phyloP scores from a whole-genome alignment of 768 basidiomycete species.

The Leccinum uliginosum region DNA sequence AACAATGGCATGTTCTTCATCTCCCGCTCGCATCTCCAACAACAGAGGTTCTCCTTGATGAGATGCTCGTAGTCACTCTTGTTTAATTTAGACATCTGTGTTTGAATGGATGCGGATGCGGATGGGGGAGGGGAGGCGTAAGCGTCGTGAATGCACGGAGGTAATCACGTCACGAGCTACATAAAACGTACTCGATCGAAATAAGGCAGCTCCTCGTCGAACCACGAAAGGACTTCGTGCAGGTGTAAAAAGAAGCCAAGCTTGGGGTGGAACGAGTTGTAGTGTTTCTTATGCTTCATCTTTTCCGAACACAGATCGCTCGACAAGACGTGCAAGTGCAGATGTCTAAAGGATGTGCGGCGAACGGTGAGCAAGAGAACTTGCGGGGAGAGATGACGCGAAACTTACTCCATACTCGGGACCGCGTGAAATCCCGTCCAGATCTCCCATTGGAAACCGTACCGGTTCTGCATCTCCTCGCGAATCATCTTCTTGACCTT shows the following conservation, averaged over 20 bases:
- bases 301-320: conserved; percentile 64
- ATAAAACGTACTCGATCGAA: conserved; percentile 42
- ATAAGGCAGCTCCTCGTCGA: conserved; percentile 59
- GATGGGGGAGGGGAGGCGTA: neutral
- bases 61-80: conserved; percentile 55
- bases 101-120: neutral
- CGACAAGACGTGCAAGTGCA: conserved; percentile 85
- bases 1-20: conserved; percentile 72
- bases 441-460: conserved; percentile 72
- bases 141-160: neutral
- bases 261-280: conserved; percentile 86
- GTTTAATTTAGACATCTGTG: conserved; percentile 52
- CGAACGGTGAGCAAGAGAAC: neutral
- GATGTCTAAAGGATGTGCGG: conserved; percentile 44
- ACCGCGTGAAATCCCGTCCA: conserved; percentile 82
- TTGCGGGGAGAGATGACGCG: neutral
- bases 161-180: neutral
- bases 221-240: conserved; percentile 77
- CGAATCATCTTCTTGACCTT: conserved; percentile 57
- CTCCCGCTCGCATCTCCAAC: conserved; percentile 62
- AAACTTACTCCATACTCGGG: conserved; percentile 79
- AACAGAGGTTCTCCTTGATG: conserved; percentile 62
- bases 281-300: conserved; percentile 86
- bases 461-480: conserved; percentile 74
- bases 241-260: conserved; percentile 80